Evolutionary conservation across 768 basidiomycete species (phyloP).

Genomic region (Rhodotorula graminis): DNA sequence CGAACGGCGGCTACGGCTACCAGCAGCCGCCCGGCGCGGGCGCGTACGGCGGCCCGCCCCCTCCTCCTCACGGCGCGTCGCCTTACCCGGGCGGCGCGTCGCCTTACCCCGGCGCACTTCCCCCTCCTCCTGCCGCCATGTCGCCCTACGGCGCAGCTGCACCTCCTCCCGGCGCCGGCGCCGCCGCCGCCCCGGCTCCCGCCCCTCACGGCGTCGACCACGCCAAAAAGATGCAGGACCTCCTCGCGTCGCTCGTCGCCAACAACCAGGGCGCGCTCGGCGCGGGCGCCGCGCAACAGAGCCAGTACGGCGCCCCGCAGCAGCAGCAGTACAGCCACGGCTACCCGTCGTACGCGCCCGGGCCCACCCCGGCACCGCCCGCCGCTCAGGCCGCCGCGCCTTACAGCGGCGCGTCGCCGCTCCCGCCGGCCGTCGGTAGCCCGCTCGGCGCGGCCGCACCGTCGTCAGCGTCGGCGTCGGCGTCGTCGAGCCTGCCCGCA

Average conservation of each 20-base stretch:
- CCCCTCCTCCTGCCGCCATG: too few species aligned
- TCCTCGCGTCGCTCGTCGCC: conserved; percentile 33
- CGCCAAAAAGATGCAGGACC: conserved; percentile 36
- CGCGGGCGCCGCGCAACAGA: background rate
- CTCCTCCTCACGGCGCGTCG: background rate
- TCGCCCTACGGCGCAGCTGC: conserved; percentile 1
- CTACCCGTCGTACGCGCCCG: background rate
- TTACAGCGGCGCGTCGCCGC: background rate
- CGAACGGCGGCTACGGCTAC: background rate
- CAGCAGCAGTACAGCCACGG: background rate
- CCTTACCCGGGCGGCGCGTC: background rate
- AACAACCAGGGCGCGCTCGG: conserved; percentile 21
- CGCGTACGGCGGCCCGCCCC: conserved; percentile 1
- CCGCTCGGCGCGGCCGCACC: background rate
- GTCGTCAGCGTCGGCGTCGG: too few species aligned
- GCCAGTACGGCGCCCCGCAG: background rate
- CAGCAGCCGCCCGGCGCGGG: conserved; percentile 1
- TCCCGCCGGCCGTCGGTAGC: conserved; percentile 1
- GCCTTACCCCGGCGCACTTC: background rate
- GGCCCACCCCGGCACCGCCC: background rate
- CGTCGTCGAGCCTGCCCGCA: background rate
- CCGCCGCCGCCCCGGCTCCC: background rate
- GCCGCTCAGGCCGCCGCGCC: too few species aligned
- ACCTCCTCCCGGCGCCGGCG: background rate
- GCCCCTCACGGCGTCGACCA: conserved; percentile 21